Evolutionary conservation across 495 filamentous ascomycete species (phyloP).

Genomic region (Lophiostoma macrostomum): DNA sequence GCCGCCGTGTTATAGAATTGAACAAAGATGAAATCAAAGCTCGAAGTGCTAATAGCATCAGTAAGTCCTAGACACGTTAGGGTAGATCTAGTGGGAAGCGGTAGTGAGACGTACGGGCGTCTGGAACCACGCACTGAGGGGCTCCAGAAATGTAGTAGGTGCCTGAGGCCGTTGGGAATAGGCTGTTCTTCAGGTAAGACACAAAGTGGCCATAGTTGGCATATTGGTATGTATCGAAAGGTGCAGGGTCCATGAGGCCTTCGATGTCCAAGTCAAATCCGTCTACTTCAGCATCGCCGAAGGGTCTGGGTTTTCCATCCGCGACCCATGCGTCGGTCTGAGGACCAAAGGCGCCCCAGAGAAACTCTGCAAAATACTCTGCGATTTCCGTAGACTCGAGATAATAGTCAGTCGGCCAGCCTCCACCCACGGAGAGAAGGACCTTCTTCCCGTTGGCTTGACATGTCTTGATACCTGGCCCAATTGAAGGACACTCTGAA

Average conservation of each 20-base stretch:
- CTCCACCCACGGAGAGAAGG: slow-evolving; percentile 42
- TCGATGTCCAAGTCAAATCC: slow-evolving; percentile 47
- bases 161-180: slow-evolving; percentile 26
- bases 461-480: slow-evolving; percentile 37
- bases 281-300: slow-evolving; percentile 39
- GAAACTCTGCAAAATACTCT: slow-evolving; percentile 54
- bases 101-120: no score
- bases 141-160: slow-evolving; percentile 44
- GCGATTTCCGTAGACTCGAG: slow-evolving; percentile 41
- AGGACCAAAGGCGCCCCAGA: slow-evolving; percentile 66
- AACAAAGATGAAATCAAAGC: slow-evolving; percentile 43
- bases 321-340: slow-evolving; percentile 39
- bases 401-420: slow-evolving; percentile 35
- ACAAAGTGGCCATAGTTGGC: slow-evolving; percentile 39
- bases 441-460: slow-evolving; percentile 44
- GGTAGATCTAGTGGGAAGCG: no score
- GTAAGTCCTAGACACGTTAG: no score
- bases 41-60: slow-evolving; percentile 32
- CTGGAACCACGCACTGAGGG: slow-evolving; percentile 44
- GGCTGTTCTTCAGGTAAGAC: slow-evolving; percentile 30
- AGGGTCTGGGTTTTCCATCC: slow-evolving; percentile 38
- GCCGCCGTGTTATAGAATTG: slow-evolving; percentile 46
- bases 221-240: slow-evolving; percentile 27
- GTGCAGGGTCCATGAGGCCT: slow-evolving; percentile 29
- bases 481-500: slow-evolving; percentile 40